Base-by-base conservation (phyloP, 352 stramenopile genomes). In the Globisporangium nodosum region DNA sequence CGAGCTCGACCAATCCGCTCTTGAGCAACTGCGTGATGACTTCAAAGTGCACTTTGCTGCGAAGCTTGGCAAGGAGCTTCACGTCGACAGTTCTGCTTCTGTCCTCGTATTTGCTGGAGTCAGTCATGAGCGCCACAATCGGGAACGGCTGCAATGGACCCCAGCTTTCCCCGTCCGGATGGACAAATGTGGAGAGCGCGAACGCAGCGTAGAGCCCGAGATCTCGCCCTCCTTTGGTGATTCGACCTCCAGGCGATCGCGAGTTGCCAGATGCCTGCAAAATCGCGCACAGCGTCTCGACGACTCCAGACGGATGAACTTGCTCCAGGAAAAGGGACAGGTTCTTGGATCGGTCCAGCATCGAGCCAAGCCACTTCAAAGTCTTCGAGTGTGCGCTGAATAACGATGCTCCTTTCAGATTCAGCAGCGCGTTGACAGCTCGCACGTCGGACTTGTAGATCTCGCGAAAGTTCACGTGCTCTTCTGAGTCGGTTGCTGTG, bases 361-460 rank as follows among this genome's bases (percentile, higher is more conserved):
- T 88, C 7, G 70, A 81, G 20, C 85, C 85, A 0, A 94, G 63
- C 85, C 85, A 94, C 48, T 94, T 94, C 7, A 94, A 65, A 0
- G 66, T 68, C 57, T 89, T 87, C 0, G 74, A 81, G 31, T 83
- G 74, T 16, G 65, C 71, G 3, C 48, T 61, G 15, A 61, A 60
- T 1, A 85, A 52, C 7, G 63, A 46, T 1, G 56, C 51, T 3
- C 67, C 57, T 40, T 73, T 73, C 20, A 71, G 70, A 16, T 66
- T 67, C 3, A 91, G 61, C 30, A 89, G 37, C 7, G 56, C 60
- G 0, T 63, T 73, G 3, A 91, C 78, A 1, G 73, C 47, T 13
- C 69, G 54, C 5, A 91, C 43, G 40, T 91, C 78, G 5, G 50
- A 51, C 31, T 69, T 63, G 46, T 73, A 88, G 13, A 87, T 56